Percentiles rank a stretch among this genome's conserved stretches.
phyloP scores from a whole-genome alignment of 1,139 yeast species.

The Nakaseomyces glabratus region DNA sequence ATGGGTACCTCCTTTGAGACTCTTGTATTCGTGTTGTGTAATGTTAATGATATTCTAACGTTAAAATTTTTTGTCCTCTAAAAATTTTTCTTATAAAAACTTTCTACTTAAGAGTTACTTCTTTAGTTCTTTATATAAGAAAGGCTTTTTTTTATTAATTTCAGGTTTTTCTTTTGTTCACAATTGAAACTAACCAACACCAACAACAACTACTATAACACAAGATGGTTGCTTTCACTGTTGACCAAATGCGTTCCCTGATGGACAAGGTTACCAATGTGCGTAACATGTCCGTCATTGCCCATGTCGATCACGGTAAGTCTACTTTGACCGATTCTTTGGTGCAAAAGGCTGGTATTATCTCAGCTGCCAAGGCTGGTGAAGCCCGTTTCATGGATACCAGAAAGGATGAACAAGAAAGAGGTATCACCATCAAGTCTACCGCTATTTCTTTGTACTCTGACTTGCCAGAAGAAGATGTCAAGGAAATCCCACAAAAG shows the following conservation, averaged over 20 bases:
- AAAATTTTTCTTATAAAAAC: too few relatives aligned
- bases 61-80: too few relatives aligned
- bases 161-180: not conserved
- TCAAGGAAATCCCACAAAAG: constrained; percentile 92
- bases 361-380: constrained; percentile 99
- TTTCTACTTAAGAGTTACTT: too few relatives aligned
- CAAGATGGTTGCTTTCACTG: constrained; percentile 36
- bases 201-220: constrained; percentile 11
- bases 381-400: constrained; percentile 99
- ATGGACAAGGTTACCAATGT: constrained; percentile 99
- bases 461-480: constrained; percentile 82
- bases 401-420: constrained; percentile 99
- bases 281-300: constrained; percentile 99
- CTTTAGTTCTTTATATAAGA: too few relatives aligned
- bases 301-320: constrained; percentile 99
- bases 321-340: constrained; percentile 98
- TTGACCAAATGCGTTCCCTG: constrained; percentile 90
- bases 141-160: constrained; percentile 1
- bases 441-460: constrained; percentile 97
- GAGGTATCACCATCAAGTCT: constrained; percentile 97
- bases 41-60: too few relatives aligned
- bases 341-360: constrained; percentile 98
- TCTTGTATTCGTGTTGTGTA: too few relatives aligned
- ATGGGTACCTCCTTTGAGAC: too few relatives aligned
- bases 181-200: constrained; percentile 7